phyloP scores from a whole-genome alignment of 768 basidiomycete genomes.

The Tephrocybe sp. region DNA sequence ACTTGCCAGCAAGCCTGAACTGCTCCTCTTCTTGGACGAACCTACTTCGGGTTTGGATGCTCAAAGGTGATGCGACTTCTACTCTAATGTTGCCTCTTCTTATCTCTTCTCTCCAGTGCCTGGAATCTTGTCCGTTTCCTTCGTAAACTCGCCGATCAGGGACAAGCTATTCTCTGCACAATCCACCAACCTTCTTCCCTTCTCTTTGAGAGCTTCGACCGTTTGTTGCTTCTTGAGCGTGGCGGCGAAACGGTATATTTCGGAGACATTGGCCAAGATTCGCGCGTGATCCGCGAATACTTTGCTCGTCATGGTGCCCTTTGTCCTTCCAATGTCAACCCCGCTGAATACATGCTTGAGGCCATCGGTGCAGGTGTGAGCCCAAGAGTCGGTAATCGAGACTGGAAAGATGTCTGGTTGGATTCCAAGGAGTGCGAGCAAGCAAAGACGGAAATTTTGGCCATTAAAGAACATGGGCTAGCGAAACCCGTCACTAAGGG shows the following conservation, averaged over 20 bases:
- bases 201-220: constrained; percentile 80
- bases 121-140: constrained; percentile 84
- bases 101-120: constrained; percentile 40
- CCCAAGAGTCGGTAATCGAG: constrained; percentile 67
- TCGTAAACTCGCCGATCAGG: constrained; percentile 77
- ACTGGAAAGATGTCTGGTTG: constrained; percentile 87
- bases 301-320: constrained; percentile 72
- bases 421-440: constrained; percentile 58
- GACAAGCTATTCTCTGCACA: constrained; percentile 73
- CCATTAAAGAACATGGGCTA: constrained; percentile 47
- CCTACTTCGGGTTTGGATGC: constrained; percentile 88
- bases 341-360: constrained; percentile 76
- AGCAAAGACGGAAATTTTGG: constrained; percentile 41
- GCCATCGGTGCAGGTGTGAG: constrained; percentile 83
- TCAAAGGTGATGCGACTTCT: constrained; percentile 67
- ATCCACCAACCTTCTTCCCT: constrained; percentile 75
- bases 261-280: constrained; percentile 65
- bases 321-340: constrained; percentile 78
- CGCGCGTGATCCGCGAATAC: constrained; percentile 64
- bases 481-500: constrained; percentile 38
- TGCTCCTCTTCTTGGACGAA: constrained; percentile 85
- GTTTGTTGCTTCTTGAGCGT: constrained; percentile 67
- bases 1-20: constrained; percentile 80
- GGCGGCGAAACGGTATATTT: constrained; percentile 81
- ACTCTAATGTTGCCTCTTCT: no score